Base-by-base conservation (phyloP, 2,329 filamentous ascomycete genomes). In the Colletotrichum theobromicola region DNA sequence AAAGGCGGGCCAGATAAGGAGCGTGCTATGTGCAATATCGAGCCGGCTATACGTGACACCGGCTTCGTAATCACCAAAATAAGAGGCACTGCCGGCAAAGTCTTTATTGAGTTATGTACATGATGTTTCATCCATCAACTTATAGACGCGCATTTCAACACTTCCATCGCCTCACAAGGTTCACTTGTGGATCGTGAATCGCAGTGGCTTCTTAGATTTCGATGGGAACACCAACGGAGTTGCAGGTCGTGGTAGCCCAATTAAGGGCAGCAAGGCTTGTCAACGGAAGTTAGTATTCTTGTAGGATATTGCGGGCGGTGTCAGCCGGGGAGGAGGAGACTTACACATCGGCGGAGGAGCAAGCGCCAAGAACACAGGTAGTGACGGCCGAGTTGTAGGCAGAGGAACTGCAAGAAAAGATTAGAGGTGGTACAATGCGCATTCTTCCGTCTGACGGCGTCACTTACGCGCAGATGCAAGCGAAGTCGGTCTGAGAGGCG, bases 401-500 rank as follows among this genome's bases (percentile, higher is more conserved):
- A n/a, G 30, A 21, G n/a, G 72, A 72, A n/a, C 68, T 74, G 46
- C 12, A 50, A 18, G 16, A 26, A 32, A 60, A 24, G 57, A 7
- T 30, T 10, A 65, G 26, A n/a, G 15, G 10, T 10, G 16, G 13
- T 18, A 28, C 16, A 18, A 21, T 18, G n/a, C 24, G n/a, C 6
- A 42, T 5, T 26, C 30, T 21, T 35, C 34, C 15, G 9, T 24
- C 26, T 34, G 50, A 21, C n/a, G 10, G 24, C 18, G 26, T 13
- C 7, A 61, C 76, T 37, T 34, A 77, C 76, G 65, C 66, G 74
- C 75, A 78, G 46, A 76, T 32, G 55, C 74, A 75, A 26, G 67
- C 65, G 7, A 74, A 78, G 75, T 76, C 64, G 21, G 67, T 74
- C 46, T 76, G 61, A 13, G 70, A 66, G 32, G 60, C 18, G 46